Base-by-base conservation (phyloP, 768 basidiomycete genomes). In the Russula emetica region DNA sequence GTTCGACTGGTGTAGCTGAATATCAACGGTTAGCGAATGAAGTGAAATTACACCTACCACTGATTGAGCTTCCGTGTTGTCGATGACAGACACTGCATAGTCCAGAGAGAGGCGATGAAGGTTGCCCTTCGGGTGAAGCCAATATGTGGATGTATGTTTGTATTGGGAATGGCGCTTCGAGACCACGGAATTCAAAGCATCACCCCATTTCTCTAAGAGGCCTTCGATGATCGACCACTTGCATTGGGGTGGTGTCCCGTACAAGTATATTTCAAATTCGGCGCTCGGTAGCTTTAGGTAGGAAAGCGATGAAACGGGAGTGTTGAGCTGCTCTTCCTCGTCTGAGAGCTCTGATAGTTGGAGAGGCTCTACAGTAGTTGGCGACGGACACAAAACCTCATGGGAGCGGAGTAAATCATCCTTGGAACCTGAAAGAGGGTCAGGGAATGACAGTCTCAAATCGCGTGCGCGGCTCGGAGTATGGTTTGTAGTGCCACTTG, bases 401-500 rank as follows among this genome's bases (percentile, higher is more conserved):
- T 82, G 85, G 38, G 86, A 85, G 64, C 81, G 78, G 72, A 78
- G 80, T 55, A 76, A 70, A 62, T 88, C 83, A 74, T 84, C 81
- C 66, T 78, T 80, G 59, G 87, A 87, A 72, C 86, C 87, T 60
- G 84, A 85, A 71, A 92, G 80, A 64, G 90, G 90, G 75, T 92
- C 90, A 44, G 90, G 90, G 76, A 92, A 92, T 38, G 90, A 91
- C 62, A 92, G 74, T 69, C 87, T 83, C 66, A 92, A 81, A 76
- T 90, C 88, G 73, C 85, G 86, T 55, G 85, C 75, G 63, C 86
- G 86, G 60, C 80, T 73, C 63, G 84, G 82, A 55, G 82, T 79
- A 24, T 77, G 73, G 61, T 76, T 75, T 60, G 72, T 34, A 45
- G 74, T 75, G 51, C 73, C 73, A 26, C 64, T 67, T 45, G 66